A percentile compares a stretch with the other conserved stretches of the same genome.
phyloP scores from a whole-genome alignment of 1,139 yeast genomes.

The Suhomyces panamericanus region DNA sequence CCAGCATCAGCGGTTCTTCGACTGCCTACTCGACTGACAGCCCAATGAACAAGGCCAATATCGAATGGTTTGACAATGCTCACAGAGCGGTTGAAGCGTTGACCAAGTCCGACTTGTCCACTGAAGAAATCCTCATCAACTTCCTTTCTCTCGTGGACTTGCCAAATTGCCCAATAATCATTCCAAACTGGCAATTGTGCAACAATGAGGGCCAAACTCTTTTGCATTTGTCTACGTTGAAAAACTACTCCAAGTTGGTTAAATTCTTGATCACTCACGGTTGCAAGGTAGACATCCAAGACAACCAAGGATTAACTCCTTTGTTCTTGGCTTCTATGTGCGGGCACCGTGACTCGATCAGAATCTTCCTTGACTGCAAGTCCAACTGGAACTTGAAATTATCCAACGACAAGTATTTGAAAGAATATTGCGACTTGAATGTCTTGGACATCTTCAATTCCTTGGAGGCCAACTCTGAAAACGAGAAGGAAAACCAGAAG shows the following conservation, averaged over 20 bases:
- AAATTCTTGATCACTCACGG: conserved; percentile 72
- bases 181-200: conserved; percentile 78
- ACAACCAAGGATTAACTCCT: conserved; percentile 81
- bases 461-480: conserved; percentile 20
- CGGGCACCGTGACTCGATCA: conserved; percentile 66
- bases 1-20: conserved; percentile 4
- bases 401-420: conserved; percentile 55
- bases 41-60: conserved; percentile 23
- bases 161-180: conserved; percentile 60
- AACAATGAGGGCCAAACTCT: conserved; percentile 83
- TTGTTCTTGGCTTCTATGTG: conserved; percentile 79
- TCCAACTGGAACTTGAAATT: conserved; percentile 63
- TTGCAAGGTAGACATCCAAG: conserved; percentile 73
- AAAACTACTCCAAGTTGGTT: conserved; percentile 65
- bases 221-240: conserved; percentile 77
- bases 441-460: conserved; percentile 55
- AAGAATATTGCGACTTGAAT: conserved; percentile 61
- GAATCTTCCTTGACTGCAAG: conserved; percentile 58
- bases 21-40: conserved; percentile 2
- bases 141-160: conserved; percentile 64
- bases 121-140: conserved; percentile 60
- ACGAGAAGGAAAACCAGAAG: conserved; percentile 17
- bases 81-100: conserved; percentile 51
- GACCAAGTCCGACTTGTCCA: conserved; percentile 45
- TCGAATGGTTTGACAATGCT: conserved; percentile 52